A percentile compares a stretch with the other conserved stretches of the same genome.
Evolutionary conservation across 371 early-diverging fungal genomes (phyloP).

Genomic region (Mucor indicus): DNA sequence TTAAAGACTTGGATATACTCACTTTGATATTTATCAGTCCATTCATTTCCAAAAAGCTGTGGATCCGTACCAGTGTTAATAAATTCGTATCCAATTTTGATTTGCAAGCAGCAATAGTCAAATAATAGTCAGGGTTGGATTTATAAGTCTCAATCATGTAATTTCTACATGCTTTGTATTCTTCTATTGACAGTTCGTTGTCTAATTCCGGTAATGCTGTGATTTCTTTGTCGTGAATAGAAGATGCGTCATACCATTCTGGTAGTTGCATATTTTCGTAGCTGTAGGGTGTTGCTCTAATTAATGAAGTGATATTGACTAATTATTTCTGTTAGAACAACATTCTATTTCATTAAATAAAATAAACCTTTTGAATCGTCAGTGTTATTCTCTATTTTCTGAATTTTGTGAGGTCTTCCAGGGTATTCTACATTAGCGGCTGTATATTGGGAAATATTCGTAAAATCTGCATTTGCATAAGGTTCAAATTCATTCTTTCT

Average conservation of each 20-base stretch:
- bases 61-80: constrained; percentile 89
- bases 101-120: constrained; percentile 92
- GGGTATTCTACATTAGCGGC: constrained; percentile 33
- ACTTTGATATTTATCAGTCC: constrained; percentile 97
- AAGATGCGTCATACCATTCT: constrained; percentile 78
- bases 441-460: constrained; percentile 58
- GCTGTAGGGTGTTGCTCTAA: constrained; percentile 20
- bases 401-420: constrained; percentile 4
- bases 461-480: constrained; percentile 60
- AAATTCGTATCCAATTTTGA: constrained; percentile 91
- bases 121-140: constrained; percentile 86
- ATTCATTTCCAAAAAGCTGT: constrained; percentile 96
- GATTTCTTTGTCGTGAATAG: constrained; percentile 84
- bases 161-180: constrained; percentile 89
- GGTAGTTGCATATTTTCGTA: constrained; percentile 17
- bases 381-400: constrained; percentile 5
- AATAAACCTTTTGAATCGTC: constrained; percentile 5
- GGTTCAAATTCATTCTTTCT: constrained; percentile 70
- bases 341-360: background rate
- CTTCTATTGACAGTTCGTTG: constrained; percentile 78
- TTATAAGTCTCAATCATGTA: constrained; percentile 94
- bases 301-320: constrained; percentile 10
- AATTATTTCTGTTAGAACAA: background rate
- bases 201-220: constrained; percentile 87
- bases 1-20: background rate